Percentiles rank a stretch among this genome's conserved stretches.
Evolutionary conservation across 805 yeast species (phyloP).

Genomic region (Starmerella cellae): DNA sequence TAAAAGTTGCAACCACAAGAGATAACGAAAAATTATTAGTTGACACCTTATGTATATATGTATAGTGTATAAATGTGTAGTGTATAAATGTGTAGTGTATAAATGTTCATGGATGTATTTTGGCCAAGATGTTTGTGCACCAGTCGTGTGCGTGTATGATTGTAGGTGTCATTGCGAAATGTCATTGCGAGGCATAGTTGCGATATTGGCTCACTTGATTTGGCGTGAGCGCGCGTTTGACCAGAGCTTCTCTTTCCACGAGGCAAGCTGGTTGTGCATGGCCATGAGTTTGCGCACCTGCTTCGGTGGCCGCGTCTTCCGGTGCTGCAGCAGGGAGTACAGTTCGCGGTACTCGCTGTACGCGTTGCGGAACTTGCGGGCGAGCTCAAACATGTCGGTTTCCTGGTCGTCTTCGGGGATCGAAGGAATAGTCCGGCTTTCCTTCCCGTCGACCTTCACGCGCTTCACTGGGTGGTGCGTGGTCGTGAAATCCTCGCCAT

Average conservation of each 20-base stretch:
- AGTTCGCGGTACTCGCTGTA: constrained; percentile 39
- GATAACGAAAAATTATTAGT: too few species aligned
- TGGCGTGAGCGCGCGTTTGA: constrained; percentile 11
- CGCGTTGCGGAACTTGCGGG: constrained; percentile 35
- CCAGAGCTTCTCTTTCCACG: constrained; percentile 48
- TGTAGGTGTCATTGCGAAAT: too few species aligned
- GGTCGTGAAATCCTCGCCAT: too few species aligned
- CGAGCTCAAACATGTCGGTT: constrained; percentile 32
- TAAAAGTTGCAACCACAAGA: too few species aligned
- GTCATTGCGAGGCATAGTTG: too few species aligned
- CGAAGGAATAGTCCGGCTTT: not conserved
- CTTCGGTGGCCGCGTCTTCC: constrained; percentile 21
- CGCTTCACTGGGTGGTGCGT: not conserved
- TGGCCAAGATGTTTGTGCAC: not conserved
- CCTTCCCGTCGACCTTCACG: not conserved
- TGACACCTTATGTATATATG: too few species aligned
- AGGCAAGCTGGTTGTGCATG: constrained; percentile 39
- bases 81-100: too few species aligned
- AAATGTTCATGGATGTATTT: too few species aligned
- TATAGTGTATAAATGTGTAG: too few species aligned
- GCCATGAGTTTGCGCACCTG: constrained; percentile 34
- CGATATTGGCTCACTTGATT: too few species aligned
- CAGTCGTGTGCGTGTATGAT: too few species aligned
- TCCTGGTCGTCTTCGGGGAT: not conserved
- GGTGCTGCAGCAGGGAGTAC: constrained; percentile 28